phyloP scores from a whole-genome alignment of 495 filamentous ascomycete genomes.

The Halenospora varia region DNA sequence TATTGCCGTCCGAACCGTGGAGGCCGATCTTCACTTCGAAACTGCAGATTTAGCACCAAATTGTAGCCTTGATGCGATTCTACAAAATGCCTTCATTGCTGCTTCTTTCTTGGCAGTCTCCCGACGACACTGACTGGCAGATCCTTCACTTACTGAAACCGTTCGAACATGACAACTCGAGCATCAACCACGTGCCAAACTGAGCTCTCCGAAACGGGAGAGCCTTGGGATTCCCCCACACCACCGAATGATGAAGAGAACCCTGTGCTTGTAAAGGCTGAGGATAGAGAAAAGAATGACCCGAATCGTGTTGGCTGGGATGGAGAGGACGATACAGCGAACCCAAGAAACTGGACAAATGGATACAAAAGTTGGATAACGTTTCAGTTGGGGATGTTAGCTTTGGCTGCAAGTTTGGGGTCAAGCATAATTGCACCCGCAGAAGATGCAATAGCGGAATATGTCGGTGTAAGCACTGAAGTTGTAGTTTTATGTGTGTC shows the following conservation, averaged over 20 bases:
- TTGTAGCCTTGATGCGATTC: not conserved
- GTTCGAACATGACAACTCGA: not conserved
- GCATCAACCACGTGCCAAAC: not conserved
- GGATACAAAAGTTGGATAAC: constrained; percentile 45
- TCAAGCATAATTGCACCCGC: constrained; percentile 47
- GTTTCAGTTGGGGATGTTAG: constrained; percentile 45
- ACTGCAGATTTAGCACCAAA: not conserved
- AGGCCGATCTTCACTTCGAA: not conserved
- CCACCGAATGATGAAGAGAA: constrained; percentile 19
- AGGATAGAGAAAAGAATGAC: constrained; percentile 7
- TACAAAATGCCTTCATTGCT: not conserved
- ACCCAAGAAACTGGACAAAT: constrained; percentile 43
- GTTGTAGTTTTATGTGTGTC: constrained; percentile 24
- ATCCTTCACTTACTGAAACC: not conserved
- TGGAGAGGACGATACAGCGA: constrained; percentile 28
- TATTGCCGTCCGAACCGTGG: not conserved
- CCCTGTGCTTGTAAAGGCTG: not conserved
- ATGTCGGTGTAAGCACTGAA: constrained; percentile 29
- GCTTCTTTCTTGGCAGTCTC: too few species aligned
- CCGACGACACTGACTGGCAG: too few species aligned
- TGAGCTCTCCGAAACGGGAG: not conserved
- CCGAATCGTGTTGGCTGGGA: constrained; percentile 22
- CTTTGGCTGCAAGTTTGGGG: constrained; percentile 43
- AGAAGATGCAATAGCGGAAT: constrained; percentile 33
- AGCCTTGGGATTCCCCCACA: constrained; percentile 2